These are phyloP conservation scores for Saprolegnia parasitica DNA, from an alignment of 352 stramenopile species.

Conservation along the genomic window DNA sequence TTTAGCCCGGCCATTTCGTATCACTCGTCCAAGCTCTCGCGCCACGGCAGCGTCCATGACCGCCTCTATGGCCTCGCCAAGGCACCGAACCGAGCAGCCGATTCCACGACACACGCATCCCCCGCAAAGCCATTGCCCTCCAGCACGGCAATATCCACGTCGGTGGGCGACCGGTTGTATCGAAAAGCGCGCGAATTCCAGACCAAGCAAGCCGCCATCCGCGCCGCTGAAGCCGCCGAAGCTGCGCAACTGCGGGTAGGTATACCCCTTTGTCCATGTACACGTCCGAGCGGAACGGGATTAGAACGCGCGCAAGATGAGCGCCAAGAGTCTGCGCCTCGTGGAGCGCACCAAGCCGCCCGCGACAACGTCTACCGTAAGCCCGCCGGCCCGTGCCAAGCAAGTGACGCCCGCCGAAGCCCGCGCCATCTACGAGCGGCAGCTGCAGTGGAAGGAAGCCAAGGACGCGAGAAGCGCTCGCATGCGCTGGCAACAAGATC, in stretches of 20 bases:
- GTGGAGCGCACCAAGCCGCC: constrained; percentile 15
- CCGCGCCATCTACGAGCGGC: constrained; percentile 48
- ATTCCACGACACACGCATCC: constrained; percentile 3
- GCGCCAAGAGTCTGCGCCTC: constrained; percentile 42
- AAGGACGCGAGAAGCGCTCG: constrained; percentile 38
- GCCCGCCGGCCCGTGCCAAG: background rate
- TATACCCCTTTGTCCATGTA: background rate
- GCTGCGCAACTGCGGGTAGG: constrained; percentile 41
- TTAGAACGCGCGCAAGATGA: constrained; percentile 49
- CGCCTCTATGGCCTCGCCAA: constrained; percentile 48
- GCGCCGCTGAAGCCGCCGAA: constrained; percentile 35
- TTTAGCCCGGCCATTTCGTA: constrained; percentile 43
- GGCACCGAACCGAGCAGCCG: background rate
- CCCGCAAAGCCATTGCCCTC: constrained; percentile 4
- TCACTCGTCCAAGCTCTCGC: constrained; percentile 46
- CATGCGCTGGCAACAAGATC: constrained; percentile 39
- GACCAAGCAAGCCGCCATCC: constrained; percentile 38
- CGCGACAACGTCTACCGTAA: background rate
- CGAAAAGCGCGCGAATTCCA: constrained; percentile 41
- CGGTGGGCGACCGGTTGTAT: constrained; percentile 38
- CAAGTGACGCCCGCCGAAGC: constrained; percentile 31
- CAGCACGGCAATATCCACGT: background rate
- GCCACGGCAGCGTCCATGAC: constrained; percentile 41
- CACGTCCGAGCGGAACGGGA: background rate
- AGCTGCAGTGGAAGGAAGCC: constrained; percentile 53